These are phyloP conservation scores for Murraya paniculata DNA, from an alignment of 345 rosid species.

Conservation along the genomic window DNA sequence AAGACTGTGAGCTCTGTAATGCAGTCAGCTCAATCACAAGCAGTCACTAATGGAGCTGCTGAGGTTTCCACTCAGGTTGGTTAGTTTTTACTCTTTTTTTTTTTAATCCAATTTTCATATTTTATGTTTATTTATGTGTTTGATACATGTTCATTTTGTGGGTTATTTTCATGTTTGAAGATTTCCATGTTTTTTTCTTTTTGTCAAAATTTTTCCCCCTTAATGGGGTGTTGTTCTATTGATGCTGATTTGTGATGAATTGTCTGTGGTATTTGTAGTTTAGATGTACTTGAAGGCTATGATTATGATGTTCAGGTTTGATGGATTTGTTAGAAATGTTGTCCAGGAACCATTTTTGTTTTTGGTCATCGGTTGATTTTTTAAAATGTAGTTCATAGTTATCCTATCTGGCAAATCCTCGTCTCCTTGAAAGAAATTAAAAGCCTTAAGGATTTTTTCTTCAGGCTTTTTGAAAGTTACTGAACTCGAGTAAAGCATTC, in stretches of 20 bases:
- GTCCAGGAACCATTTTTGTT: neutral
- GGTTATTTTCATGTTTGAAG: neutral
- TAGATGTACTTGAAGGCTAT: neutral
- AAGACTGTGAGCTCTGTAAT: conserved; percentile 6
- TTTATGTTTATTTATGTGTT: neutral
- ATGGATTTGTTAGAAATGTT: neutral
- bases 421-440: neutral
- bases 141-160: too few relatives aligned
- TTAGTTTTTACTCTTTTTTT: neutral
- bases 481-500: neutral
- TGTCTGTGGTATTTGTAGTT: neutral
- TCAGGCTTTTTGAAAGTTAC: too few relatives aligned
- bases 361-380: neutral
- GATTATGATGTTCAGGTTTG: neutral
- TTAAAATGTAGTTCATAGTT: neutral
- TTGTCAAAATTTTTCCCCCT: neutral
- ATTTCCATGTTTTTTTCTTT: neutral
- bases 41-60: conserved; percentile 15
- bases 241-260: neutral
- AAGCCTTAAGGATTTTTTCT: too few relatives aligned
- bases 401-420: neutral
- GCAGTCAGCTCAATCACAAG: conserved; percentile 21
- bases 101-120: neutral
- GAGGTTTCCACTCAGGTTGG: conserved; percentile 23
- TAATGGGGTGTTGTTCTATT: neutral